A percentile compares a stretch with the other conserved stretches of the same genome.
These are phyloP conservation scores for Sphagnum fallax DNA, from an alignment of 228 moss, liverwort and hornwort species.

Conservation along the genomic window DNA sequence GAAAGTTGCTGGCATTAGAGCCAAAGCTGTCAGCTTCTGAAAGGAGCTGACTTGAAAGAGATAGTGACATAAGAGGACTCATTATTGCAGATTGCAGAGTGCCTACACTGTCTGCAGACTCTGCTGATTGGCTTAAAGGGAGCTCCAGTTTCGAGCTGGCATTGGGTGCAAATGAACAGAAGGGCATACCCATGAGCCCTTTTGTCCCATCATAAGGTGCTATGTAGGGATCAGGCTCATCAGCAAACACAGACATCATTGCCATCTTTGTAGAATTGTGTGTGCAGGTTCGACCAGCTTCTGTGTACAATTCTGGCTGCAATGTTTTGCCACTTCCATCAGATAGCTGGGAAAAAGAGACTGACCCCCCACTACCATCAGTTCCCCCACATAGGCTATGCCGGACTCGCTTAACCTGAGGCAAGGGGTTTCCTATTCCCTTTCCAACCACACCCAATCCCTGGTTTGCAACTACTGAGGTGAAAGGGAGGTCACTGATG, in stretches of 20 bases:
- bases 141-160: conserved; percentile 95
- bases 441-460: conserved; percentile 19
- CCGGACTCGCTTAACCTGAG: conserved; percentile 64
- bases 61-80: conserved; percentile 67
- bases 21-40: conserved; percentile 91
- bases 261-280: conserved; percentile 63
- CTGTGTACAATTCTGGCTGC: conserved; percentile 44
- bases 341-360: conserved; percentile 64
- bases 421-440: conserved; percentile 25
- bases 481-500: conserved; percentile 57
- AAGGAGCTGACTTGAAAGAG: conserved; percentile 60
- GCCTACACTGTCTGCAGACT: conserved; percentile 98
- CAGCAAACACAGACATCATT: conserved; percentile 60
- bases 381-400: conserved; percentile 48
- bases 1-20: conserved; percentile 80
- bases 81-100: conserved; percentile 86
- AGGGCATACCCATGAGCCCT: conserved; percentile 63
- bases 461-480: conserved; percentile 20
- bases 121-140: conserved; percentile 99
- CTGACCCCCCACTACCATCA: conserved; percentile 31
- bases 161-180: conserved; percentile 68
- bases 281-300: conserved; percentile 56
- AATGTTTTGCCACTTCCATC: conserved; percentile 68
- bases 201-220: conserved; percentile 53
- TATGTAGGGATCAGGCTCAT: conserved; percentile 69